Evolutionary conservation across 352 stramenopile genomes (phyloP), one percentile per base, ranked within the genome.

Genomic region (Phytopythium helicoides): DNA sequence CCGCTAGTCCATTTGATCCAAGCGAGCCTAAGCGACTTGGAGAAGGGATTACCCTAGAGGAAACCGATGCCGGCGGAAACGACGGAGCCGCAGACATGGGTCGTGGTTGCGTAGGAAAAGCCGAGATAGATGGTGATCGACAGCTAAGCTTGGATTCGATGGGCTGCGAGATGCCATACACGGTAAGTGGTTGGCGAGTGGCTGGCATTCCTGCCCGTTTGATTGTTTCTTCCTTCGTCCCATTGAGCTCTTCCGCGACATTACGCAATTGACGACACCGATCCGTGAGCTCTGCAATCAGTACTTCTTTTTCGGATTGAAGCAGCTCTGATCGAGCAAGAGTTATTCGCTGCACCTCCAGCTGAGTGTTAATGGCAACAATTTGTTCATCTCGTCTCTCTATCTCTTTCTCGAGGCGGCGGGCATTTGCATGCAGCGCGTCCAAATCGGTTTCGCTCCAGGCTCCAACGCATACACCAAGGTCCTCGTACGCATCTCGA

Each of bases 381-480:
- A 73, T 44, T 1, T 63, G 49, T 33, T 34, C 12, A 18, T 67
- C 49, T 2, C 62, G 46, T 10, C 9, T 33, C 8, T 58, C 28
- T 0, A 64, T 41, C 19, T 72, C 53, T 12, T 15, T 18, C 6
- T 72, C 26, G 16, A 70, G 42, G 2, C 48, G 33, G 4, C 64
- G 42, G 1, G 83, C 40, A 5, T 45, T 18, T 16, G 28, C 52
- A 16, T 63, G 47, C 25, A 89, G 62, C 3, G 36, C 50, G 12
- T 86, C 71, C 12, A 87, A 37, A 35, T 89, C 79, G 6, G 67
- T 86, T 23, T 58, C 63, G 7, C 47, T 48, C 79, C 79, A 89
- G 3, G 70, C 56, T 18, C 48, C 62, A n/a, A 84, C 78, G 21
- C 48, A 72, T 41, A 82, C 71, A 0, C 72, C 67, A 16, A 86